A percentile compares a stretch with the other conserved stretches of the same genome.
phyloP scores from a whole-genome alignment of 164 flowering plant genomes.

The Aristolochia fimbriata region DNA sequence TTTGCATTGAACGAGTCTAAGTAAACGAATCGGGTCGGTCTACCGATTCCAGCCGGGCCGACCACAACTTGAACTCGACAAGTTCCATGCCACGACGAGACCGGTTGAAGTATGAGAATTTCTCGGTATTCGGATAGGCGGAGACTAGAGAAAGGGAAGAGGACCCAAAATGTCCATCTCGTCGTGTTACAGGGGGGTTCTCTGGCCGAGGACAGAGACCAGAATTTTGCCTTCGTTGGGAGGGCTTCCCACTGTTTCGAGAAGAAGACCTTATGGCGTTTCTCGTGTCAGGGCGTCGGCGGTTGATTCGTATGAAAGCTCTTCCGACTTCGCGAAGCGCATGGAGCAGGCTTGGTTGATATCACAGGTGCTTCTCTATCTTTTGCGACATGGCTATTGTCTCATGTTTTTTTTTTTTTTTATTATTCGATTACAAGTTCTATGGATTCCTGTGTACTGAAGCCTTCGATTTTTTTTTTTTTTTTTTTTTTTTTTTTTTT shows the following conservation, averaged over 20 bases:
- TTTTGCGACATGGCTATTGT: background rate
- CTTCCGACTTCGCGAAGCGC: slow-evolving; percentile 56
- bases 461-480: background rate
- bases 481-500: background rate
- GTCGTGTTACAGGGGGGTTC: background rate
- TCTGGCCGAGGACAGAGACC: background rate
- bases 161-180: no score
- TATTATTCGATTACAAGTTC: background rate
- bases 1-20: no score
- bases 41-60: no score
- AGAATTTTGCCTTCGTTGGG: background rate
- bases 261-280: slow-evolving; percentile 16
- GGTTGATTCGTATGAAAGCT: slow-evolving; percentile 57
- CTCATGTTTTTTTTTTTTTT: background rate
- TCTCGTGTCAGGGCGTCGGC: slow-evolving; percentile 38
- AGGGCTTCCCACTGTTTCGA: background rate
- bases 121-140: no score
- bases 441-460: background rate
- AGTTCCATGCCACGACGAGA: no score
- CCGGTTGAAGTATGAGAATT: no score
- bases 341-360: slow-evolving; percentile 76
- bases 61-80: no score
- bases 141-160: no score
- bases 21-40: no score
- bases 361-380: slow-evolving; percentile 40